Base-by-base conservation (phyloP, 805 yeast species). In the Ogataea nonfermentans region DNA sequence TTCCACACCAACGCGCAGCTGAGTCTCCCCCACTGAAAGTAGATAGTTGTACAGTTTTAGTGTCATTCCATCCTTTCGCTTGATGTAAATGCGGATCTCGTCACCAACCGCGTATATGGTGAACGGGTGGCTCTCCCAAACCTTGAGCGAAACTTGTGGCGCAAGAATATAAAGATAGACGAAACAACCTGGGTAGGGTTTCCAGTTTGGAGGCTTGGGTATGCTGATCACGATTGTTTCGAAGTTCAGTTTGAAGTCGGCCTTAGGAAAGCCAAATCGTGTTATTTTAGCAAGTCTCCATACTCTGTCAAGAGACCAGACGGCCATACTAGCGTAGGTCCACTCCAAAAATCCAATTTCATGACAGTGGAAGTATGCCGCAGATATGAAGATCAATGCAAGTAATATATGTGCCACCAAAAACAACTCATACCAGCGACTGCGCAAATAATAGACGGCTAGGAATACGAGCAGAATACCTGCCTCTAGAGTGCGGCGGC, bases 81-180 rank as follows among this genome's bases (percentile, higher is more conserved):
- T 74, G 35, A 74, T 56, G 48, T 66, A 64, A 27, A 79, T 66
- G 31, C 67, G 67, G 35, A 71, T 44, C 11, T 47, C 41, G 4
- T 40, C 30, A 2, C 37, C 50, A 24, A 41, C 38, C 4, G 46
- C 25, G 29, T 67, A 24, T 56, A 60, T 43, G 57, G 84, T 76
- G 53, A 80, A 79, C 1, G 86, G 86, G 52, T 80, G 85, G 2
- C 81, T 76, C 47, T 79, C 83, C 77, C 81, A 75, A 44, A 78
- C 65, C 37, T 71, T 62, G 41, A 61, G 48, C 27, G 69, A 66
- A 15, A 49, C 43, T 2, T 24, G 19, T 1, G 39, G 29, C 25
- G 55, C 59, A 7, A 75, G 51, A 41, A 74, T 63, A 50, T 78
- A 76, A 16, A 79, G 55, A 47, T 73, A 80, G 7, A 74, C 74